Conservation (phyloP, 1,284 basidiomycete species). For the Phellopilus nigrolimitatus region DNA sequence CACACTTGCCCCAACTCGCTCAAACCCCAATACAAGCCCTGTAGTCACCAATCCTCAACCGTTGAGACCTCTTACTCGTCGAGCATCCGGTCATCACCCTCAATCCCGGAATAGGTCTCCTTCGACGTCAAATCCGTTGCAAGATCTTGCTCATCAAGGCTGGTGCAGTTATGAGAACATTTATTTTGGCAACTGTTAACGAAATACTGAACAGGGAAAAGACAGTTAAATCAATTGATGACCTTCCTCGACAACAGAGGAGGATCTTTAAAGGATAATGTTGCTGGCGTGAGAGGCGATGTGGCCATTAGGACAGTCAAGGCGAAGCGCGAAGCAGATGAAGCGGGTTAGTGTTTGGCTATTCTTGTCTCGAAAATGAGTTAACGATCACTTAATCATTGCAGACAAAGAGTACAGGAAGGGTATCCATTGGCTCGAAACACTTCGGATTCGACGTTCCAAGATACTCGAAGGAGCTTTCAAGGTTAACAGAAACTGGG, state of each 20-base stretch:
- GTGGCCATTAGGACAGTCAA: conserved; percentile 69
- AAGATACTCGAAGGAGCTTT: conserved; percentile 83
- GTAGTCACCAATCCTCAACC: conserved; percentile 64
- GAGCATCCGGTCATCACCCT: conserved; percentile 58
- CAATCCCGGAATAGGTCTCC: conserved; percentile 62
- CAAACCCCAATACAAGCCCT: conserved; percentile 30
- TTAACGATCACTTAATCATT: conserved; percentile 14
- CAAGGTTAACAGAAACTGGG: conserved; percentile 39
- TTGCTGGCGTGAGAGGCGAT: conserved; percentile 53
- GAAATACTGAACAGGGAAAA: conserved; percentile 50
- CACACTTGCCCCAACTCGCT: conserved; percentile 28
- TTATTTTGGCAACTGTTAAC: conserved; percentile 14
- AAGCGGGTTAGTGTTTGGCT: conserved; percentile 60
- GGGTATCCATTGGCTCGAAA: conserved; percentile 92
- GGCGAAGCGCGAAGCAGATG: conserved; percentile 86
- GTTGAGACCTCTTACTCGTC: conserved; percentile 63
- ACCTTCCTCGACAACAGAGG: conserved; percentile 67
- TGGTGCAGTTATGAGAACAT: conserved; percentile 9
- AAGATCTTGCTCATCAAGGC: conserved; percentile 77
- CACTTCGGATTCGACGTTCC: conserved; percentile 74
- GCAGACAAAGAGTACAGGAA: conserved; percentile 89
- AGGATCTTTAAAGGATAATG: conserved; percentile 50
- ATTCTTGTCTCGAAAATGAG: conserved; percentile 1
- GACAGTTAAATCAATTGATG: conserved; percentile 71
- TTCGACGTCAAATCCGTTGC: conserved; percentile 61